These are phyloP conservation scores for Metschnikowia proteae DNA, from an alignment of 805 yeast genomes.

Conservation along the genomic window DNA sequence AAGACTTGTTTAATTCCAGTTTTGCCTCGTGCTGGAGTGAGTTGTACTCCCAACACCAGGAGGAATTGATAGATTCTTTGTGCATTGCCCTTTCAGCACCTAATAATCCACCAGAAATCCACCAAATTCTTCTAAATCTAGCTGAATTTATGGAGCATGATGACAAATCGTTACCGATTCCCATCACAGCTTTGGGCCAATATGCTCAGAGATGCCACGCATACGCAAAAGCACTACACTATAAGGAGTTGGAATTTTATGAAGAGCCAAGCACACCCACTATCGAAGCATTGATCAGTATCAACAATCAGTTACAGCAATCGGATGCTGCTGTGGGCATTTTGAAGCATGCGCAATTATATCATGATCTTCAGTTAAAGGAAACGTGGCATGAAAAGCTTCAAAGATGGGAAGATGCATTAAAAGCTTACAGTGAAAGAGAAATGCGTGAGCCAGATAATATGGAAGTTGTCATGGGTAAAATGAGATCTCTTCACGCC, in stretches of 20 bases:
- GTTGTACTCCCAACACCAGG: conserved; percentile 82
- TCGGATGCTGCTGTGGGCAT: conserved; percentile 98
- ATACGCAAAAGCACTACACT: conserved; percentile 94
- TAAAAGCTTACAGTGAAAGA: conserved; percentile 81
- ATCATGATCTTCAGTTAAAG: conserved; percentile 84
- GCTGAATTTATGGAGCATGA: conserved; percentile 98
- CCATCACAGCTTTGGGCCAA: conserved; percentile 84
- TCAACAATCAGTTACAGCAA: conserved; percentile 92
- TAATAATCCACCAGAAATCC: conserved; percentile 92
- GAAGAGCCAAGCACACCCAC: conserved; percentile 91
- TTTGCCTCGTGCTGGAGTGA: conserved; percentile 96
- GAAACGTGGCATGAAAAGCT: conserved; percentile 98
- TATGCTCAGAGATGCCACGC: conserved; percentile 96
- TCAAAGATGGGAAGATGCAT: conserved; percentile 97
- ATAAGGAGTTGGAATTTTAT: conserved; percentile 90
- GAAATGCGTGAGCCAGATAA: conserved; percentile 62
- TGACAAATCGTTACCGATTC: conserved; percentile 87
- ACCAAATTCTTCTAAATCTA: conserved; percentile 80
- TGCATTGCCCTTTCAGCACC: conserved; percentile 86
- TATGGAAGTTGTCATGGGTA: conserved; percentile 91
- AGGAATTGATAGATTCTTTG: conserved; percentile 79
- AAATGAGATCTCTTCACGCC: conserved; percentile 96
- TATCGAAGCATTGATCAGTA: conserved; percentile 85
- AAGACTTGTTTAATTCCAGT: conserved; percentile 88
- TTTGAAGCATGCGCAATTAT: conserved; percentile 87